Conservation (phyloP, 345 rosid species). For the Arabis alpina region DNA sequence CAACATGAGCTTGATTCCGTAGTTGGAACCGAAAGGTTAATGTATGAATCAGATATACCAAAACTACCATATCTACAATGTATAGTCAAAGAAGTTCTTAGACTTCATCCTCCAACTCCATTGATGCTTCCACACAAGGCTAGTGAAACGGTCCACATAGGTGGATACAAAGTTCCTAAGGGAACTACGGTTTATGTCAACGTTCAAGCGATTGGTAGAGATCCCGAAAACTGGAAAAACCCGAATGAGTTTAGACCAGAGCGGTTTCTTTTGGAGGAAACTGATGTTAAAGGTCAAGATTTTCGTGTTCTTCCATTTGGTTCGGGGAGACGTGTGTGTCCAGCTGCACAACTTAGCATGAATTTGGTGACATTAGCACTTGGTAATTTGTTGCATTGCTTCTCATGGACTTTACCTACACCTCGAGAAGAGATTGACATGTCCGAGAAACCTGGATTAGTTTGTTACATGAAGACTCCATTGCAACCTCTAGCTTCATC, state of each 20-base stretch:
- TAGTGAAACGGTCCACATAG: conserved; percentile 37
- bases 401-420: conserved; percentile 36
- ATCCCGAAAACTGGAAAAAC: conserved; percentile 45
- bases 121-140: conserved; percentile 59
- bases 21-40: conserved; percentile 45
- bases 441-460: conserved; percentile 41
- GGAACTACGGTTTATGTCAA: conserved; percentile 47
- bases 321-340: conserved; percentile 52
- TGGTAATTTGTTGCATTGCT: conserved; percentile 49
- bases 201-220: conserved; percentile 48
- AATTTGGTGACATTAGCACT: conserved; percentile 47
- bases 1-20: conserved; percentile 47
- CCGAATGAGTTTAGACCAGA: conserved; percentile 50
- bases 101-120: conserved; percentile 56
- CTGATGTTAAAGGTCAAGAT: conserved; percentile 54
- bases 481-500: conserved; percentile 36
- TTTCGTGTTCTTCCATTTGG: conserved; percentile 57
- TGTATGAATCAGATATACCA: conserved; percentile 45
- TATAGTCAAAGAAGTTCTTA: conserved; percentile 44
- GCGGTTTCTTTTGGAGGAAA: conserved; percentile 47
- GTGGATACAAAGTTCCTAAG: conserved; percentile 50
- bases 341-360: conserved; percentile 55
- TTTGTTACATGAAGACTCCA: conserved; percentile 45
- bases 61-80: conserved; percentile 50
- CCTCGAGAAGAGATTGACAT: not conserved